These are phyloP conservation scores for Atkinsonella hypoxylon DNA, from an alignment of 2,329 filamentous ascomycete genomes.

Conservation along the genomic window DNA sequence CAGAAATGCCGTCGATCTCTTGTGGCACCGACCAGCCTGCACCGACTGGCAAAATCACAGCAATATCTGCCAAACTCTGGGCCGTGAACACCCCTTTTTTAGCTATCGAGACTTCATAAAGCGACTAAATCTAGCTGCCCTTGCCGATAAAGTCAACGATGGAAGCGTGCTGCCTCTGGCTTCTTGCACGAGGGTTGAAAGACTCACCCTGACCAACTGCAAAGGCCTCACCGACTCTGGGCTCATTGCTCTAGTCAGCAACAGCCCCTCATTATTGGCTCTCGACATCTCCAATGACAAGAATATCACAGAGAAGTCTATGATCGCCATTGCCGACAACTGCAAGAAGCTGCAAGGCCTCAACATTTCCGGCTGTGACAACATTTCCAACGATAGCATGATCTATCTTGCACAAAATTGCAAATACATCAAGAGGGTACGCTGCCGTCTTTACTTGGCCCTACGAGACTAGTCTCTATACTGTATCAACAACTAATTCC, in stretches of 20 bases:
- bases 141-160: slow-evolving; percentile 69
- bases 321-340: slow-evolving; percentile 65
- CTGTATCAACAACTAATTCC: background rate
- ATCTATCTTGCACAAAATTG: slow-evolving; percentile 70
- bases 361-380: slow-evolving; percentile 79
- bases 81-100: slow-evolving; percentile 65
- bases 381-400: slow-evolving; percentile 78
- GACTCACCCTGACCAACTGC: slow-evolving; percentile 87
- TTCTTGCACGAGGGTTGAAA: slow-evolving; percentile 81
- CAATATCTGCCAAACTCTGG: slow-evolving; percentile 69
- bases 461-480: background rate
- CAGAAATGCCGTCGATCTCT: slow-evolving; percentile 76
- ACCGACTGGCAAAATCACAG: slow-evolving; percentile 73
- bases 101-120: slow-evolving; percentile 84
- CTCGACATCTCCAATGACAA: slow-evolving; percentile 78
- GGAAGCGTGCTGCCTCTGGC: slow-evolving; percentile 75
- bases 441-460: slow-evolving; percentile 15
- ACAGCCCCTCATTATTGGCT: slow-evolving; percentile 72
- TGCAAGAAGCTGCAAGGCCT: slow-evolving; percentile 81
- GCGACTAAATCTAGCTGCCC: slow-evolving; percentile 74
- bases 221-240: slow-evolving; percentile 72
- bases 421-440: slow-evolving; percentile 72
- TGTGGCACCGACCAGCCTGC: slow-evolving; percentile 92
- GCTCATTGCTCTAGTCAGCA: slow-evolving; percentile 64
- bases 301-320: slow-evolving; percentile 74